Conservation (phyloP, 2,329 filamentous ascomycete species). For the Fusarium succisae region DNA sequence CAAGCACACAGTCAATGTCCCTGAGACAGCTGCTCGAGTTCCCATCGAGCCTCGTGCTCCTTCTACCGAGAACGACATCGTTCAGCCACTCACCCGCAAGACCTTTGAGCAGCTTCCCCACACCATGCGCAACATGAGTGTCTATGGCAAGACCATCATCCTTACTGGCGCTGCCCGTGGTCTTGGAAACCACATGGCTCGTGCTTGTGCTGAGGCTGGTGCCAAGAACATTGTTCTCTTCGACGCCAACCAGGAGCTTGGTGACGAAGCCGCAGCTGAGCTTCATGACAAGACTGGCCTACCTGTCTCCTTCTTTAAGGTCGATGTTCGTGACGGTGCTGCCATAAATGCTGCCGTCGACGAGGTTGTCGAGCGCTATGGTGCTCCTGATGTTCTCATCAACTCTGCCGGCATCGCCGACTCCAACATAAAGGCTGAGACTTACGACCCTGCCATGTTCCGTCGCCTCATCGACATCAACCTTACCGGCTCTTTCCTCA, state of each 20-base stretch:
- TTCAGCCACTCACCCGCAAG: conserved; percentile 62
- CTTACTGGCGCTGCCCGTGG: conserved; percentile 81
- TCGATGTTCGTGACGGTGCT: conserved; percentile 77
- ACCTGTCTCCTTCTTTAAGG: conserved; percentile 79
- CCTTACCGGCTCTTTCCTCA: conserved; percentile 80
- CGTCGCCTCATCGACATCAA: conserved; percentile 84
- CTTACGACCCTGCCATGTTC: conserved; percentile 80
- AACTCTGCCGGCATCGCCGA: conserved; percentile 84
- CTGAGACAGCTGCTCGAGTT: conserved; percentile 52
- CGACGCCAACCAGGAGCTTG: conserved; percentile 79
- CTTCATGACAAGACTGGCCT: conserved; percentile 77
- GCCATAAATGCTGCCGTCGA: conserved; percentile 76
- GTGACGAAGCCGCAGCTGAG: conserved; percentile 74
- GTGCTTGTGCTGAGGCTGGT: conserved; percentile 79
- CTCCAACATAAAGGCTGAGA: conserved; percentile 85
- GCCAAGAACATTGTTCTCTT: conserved; percentile 79
- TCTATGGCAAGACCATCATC: conserved; percentile 76
- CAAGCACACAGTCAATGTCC: conserved; percentile 65
- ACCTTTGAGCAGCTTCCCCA: conserved; percentile 67
- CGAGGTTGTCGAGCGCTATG: conserved; percentile 72
- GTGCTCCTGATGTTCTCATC: conserved; percentile 77
- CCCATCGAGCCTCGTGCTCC: conserved; percentile 53
- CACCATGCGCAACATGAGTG: conserved; percentile 74
- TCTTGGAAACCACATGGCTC: conserved; percentile 82
- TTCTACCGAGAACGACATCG: conserved; percentile 56